Percentiles rank a stretch among this genome's conserved stretches.
Conservation (phyloP, 805 yeast species). For the Metschnikowia lunata region DNA sequence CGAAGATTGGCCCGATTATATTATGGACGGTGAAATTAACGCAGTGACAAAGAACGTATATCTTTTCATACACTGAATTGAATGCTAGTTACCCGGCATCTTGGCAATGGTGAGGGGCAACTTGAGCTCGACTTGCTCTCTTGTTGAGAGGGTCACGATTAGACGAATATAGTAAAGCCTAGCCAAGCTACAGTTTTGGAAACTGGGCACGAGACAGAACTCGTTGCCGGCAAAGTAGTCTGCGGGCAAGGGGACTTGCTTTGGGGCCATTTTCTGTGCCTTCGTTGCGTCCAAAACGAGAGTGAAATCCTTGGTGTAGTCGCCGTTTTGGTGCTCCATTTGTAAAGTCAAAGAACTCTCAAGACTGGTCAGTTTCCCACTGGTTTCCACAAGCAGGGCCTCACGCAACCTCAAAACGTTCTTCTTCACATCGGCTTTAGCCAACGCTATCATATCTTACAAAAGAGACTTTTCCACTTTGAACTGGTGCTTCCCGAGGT, state of each 20-base stretch:
- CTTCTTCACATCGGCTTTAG: conserved; percentile 27
- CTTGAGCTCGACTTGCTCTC: conserved; percentile 22
- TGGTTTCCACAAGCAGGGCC: conserved; percentile 15
- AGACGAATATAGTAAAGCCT: conserved; percentile 32
- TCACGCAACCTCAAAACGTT: conserved; percentile 24
- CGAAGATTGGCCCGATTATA: no score
- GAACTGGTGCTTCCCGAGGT: conserved; percentile 21
- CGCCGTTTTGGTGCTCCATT: conserved; percentile 11
- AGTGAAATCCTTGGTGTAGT: conserved; percentile 20
- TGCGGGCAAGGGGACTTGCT: conserved; percentile 1
- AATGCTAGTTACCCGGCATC: conserved; percentile 6
- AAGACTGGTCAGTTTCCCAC: conserved; percentile 18
- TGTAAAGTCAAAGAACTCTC: conserved; percentile 1
- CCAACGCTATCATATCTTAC: conserved; percentile 29
- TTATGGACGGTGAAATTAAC: no score
- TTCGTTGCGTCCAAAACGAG: conserved; percentile 26
- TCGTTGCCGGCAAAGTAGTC: conserved; percentile 19
- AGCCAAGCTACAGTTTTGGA: conserved; percentile 33
- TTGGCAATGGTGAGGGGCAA: conserved; percentile 30
- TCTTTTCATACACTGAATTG: not conserved
- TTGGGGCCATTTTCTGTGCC: conserved; percentile 18
- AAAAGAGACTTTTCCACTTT: conserved; percentile 26
- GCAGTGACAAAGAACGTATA: no score
- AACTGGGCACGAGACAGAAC: conserved; percentile 35
- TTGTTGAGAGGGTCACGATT: conserved; percentile 18